phyloP scores from a whole-genome alignment of 139 green algal genomes.

The Chlorella sp. region DNA sequence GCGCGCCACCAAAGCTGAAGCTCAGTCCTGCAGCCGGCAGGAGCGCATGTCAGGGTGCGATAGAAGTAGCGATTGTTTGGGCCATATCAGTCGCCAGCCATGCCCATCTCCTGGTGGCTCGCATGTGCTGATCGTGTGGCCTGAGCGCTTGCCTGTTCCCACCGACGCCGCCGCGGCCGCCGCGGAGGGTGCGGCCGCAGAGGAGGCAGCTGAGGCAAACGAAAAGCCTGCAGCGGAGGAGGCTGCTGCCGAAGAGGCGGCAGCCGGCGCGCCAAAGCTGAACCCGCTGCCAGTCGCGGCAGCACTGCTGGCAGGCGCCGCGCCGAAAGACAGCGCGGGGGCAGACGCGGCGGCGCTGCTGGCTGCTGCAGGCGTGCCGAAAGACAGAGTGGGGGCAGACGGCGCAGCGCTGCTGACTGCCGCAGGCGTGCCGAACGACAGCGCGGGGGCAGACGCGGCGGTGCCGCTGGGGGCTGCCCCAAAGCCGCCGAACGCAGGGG shows the following conservation, averaged over 20 bases:
- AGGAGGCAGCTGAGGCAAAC: constrained; percentile 2
- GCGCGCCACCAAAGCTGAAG: constrained; percentile 14
- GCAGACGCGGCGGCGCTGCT: constrained; percentile 13
- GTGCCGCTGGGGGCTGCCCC: constrained; percentile 2
- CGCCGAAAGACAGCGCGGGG: not conserved
- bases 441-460: not conserved
- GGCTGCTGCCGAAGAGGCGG: not conserved
- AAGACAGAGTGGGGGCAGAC: constrained; percentile 1
- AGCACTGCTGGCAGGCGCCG: constrained; percentile 6
- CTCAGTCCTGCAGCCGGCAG: not conserved
- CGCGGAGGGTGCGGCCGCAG: constrained; percentile 9
- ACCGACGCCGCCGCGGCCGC: not conserved
- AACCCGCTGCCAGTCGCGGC: constrained; percentile 8
- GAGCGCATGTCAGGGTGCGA: too few relatives aligned
- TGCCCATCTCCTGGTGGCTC: not conserved
- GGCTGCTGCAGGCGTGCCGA: constrained; percentile 11
- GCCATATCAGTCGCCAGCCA: not conserved
- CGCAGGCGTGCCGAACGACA: constrained; percentile 2
- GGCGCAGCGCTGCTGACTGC: constrained; percentile 7
- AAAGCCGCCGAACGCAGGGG: constrained; percentile 1
- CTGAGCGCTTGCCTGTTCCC: not conserved
- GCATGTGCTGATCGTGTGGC: too few relatives aligned
- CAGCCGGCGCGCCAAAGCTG: constrained; percentile 15
- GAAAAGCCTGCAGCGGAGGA: constrained; percentile 3
- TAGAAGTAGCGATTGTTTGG: too few relatives aligned